phyloP scores from a whole-genome alignment of 2,329 filamentous ascomycete species.

The Pseudogymnoascus sp. region DNA sequence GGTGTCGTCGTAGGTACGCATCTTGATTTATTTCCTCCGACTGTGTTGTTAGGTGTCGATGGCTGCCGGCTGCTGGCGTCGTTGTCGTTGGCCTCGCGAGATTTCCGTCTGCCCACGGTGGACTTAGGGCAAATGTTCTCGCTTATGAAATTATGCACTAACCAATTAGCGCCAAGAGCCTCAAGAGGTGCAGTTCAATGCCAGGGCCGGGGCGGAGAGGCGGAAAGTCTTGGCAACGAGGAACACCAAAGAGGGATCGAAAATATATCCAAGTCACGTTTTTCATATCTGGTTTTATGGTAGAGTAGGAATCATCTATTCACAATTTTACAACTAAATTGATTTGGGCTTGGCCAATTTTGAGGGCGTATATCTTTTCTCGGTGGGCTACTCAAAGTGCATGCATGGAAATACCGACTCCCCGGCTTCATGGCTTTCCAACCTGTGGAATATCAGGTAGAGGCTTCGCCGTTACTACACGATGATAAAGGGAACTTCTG shows the following conservation, averaged over 20 bases:
- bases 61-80: constrained; percentile 7
- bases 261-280: neutral
- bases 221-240: neutral
- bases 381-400: neutral
- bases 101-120: constrained; percentile 7
- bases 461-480: constrained; percentile 29
- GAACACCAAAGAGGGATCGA: neutral
- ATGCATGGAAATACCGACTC: neutral
- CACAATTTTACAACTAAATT: neutral
- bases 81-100: constrained; percentile 8
- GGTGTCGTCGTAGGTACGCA: constrained; percentile 56
- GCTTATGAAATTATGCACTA: constrained; percentile 9
- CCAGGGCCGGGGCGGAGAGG: neutral
- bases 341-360: neutral
- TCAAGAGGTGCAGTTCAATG: neutral
- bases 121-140: constrained; percentile 8
- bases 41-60: constrained; percentile 7
- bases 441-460: constrained; percentile 30
- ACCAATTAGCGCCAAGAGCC: constrained; percentile 6
- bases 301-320: neutral
- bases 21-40: constrained; percentile 8
- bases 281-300: neutral
- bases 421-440: constrained; percentile 29
- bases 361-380: neutral
- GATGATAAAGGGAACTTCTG: constrained; percentile 36